Evolutionary conservation across 345 rosid species (phyloP).

Genomic region (Corymbia maculata): DNA sequence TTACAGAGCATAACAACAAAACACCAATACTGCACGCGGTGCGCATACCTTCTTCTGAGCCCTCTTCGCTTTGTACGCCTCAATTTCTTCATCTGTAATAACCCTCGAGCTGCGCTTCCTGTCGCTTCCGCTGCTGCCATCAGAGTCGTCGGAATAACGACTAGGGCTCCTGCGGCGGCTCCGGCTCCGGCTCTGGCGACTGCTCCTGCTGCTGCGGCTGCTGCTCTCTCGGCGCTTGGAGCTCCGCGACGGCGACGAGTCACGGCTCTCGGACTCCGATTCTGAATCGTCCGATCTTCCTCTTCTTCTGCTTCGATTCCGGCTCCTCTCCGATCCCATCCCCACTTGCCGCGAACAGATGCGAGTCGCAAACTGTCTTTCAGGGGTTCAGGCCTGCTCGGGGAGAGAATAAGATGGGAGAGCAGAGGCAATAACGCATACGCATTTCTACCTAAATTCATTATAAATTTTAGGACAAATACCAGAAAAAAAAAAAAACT

Average conservation of each 20-base stretch:
- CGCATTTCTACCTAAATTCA: background rate
- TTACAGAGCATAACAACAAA: background rate
- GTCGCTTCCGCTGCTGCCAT: conserved; percentile 25
- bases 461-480: background rate
- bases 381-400: background rate
- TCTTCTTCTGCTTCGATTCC: conserved; percentile 7
- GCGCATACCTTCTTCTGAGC: conserved; percentile 71
- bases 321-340: background rate
- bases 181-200: background rate
- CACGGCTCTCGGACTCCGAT: conserved; percentile 13
- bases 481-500: background rate
- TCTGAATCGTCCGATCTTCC: conserved; percentile 12
- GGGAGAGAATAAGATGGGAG: no score
- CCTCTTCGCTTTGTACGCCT: conserved; percentile 61
- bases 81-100: conserved; percentile 52
- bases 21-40: background rate
- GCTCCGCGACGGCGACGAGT: conserved; percentile 20
- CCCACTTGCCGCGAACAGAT: background rate
- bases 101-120: conserved; percentile 31
- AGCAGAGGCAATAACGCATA: background rate
- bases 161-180: conserved; percentile 17
- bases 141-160: conserved; percentile 10
- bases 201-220: conserved; percentile 5
- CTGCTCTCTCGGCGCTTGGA: conserved; percentile 14
- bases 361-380: background rate